Conservation (phyloP, 306 rosid genomes). For the Astragalus membranaceus region DNA sequence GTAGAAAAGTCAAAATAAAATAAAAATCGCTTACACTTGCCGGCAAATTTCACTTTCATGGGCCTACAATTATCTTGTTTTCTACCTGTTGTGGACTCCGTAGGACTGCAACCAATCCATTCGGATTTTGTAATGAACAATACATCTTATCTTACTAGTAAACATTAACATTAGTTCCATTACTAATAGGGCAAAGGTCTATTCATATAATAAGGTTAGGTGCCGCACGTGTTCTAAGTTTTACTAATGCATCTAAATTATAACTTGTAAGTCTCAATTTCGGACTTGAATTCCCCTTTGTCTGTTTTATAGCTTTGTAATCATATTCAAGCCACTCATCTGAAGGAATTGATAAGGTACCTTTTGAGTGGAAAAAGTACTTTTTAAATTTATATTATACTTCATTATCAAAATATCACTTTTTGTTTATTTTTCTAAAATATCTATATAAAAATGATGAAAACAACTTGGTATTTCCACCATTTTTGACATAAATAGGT, state of each 20-base stretch:
- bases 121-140: background rate
- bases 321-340: background rate
- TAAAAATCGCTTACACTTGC: constrained; percentile 4
- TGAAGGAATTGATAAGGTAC: background rate
- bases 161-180: background rate
- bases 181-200: background rate
- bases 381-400: no score
- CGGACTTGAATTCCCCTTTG: background rate
- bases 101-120: constrained; percentile 7
- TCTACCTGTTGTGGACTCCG: constrained; percentile 9
- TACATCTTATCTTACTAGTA: background rate
- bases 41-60: constrained; percentile 19
- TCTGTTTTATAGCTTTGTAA: background rate
- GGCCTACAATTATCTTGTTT: background rate
- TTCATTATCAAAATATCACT: no score
- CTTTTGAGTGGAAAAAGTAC: no score
- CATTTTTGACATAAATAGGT: no score
- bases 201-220: background rate
- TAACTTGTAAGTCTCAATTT: background rate
- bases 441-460: no score
- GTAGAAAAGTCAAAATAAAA: constrained; percentile 14
- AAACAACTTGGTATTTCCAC: no score
- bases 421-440: no score
- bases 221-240: background rate
- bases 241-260: no score